Conservation (phyloP, 495 filamentous ascomycete genomes). For the Letharia columbiana region DNA sequence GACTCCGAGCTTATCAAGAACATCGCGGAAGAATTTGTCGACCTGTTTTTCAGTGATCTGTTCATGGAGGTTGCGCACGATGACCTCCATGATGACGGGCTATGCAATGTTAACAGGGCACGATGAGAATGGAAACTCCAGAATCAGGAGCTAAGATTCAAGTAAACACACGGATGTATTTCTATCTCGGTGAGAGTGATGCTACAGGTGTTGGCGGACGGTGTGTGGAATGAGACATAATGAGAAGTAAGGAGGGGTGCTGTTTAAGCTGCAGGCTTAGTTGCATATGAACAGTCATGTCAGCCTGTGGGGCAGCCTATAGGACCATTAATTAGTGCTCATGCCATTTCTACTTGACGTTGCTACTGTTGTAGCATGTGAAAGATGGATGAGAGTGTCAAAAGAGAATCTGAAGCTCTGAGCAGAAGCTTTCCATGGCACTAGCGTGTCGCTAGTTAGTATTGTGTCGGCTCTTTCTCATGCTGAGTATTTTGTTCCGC, state of each 20-base stretch:
- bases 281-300: neutral
- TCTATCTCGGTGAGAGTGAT: neutral
- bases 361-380: neutral
- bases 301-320: neutral
- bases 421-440: neutral
- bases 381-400: neutral
- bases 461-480: neutral
- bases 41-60: constrained; percentile 31
- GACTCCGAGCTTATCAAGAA: constrained; percentile 30
- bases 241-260: constrained; percentile 5
- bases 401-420: neutral
- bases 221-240: neutral
- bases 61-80: constrained; percentile 32
- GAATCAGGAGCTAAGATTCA: neutral
- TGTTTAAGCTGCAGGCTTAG: neutral
- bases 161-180: neutral
- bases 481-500: neutral
- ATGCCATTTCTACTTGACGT: neutral
- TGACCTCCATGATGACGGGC: constrained; percentile 34
- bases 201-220: too few species aligned
- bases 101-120: too few species aligned
- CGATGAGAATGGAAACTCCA: neutral
- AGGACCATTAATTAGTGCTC: neutral
- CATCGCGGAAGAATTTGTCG: constrained; percentile 30
- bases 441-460: neutral